Conservation (phyloP, 345 rosid genomes). For the Zanthoxylum bungeanum region DNA sequence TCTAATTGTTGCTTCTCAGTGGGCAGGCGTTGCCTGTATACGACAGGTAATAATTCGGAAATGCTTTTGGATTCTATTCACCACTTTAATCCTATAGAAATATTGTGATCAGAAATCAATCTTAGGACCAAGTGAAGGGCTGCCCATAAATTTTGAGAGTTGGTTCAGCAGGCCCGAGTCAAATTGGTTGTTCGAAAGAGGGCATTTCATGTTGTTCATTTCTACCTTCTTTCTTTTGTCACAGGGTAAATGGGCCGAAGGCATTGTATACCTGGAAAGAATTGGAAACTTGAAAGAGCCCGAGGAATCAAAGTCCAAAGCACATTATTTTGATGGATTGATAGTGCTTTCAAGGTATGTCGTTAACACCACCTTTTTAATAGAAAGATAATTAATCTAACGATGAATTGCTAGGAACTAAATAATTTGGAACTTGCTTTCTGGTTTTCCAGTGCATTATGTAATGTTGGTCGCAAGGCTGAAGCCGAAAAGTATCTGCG, state of each 20-base stretch:
- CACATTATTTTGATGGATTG: slow-evolving; percentile 67
- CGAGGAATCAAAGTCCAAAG: slow-evolving; percentile 63
- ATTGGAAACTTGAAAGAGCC: slow-evolving; percentile 64
- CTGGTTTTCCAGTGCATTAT: slow-evolving; percentile 46
- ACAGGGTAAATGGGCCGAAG: slow-evolving; percentile 75
- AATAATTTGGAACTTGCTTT: neutral
- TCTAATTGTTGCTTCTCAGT: slow-evolving; percentile 68
- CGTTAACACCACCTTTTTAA: neutral
- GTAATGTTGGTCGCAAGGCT: slow-evolving; percentile 52
- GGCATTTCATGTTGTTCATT: no score
- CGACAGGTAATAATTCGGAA: slow-evolving; percentile 51
- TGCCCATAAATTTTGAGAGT: neutral
- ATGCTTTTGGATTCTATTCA: neutral
- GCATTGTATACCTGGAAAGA: slow-evolving; percentile 70
- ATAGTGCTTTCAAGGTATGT: slow-evolving; percentile 64
- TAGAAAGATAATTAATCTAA: no score
- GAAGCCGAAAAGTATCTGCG: slow-evolving; percentile 68
- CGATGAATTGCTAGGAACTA: neutral
- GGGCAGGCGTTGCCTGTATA: slow-evolving; percentile 71
- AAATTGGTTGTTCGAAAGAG: no score
- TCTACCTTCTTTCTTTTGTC: neutral
- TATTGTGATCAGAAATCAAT: no score
- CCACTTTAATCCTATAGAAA: neutral
- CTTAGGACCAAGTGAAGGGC: neutral
- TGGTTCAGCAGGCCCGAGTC: neutral